Conservation (phyloP, 2,329 filamentous ascomycete species). For the Hirsutella thompsonii region DNA sequence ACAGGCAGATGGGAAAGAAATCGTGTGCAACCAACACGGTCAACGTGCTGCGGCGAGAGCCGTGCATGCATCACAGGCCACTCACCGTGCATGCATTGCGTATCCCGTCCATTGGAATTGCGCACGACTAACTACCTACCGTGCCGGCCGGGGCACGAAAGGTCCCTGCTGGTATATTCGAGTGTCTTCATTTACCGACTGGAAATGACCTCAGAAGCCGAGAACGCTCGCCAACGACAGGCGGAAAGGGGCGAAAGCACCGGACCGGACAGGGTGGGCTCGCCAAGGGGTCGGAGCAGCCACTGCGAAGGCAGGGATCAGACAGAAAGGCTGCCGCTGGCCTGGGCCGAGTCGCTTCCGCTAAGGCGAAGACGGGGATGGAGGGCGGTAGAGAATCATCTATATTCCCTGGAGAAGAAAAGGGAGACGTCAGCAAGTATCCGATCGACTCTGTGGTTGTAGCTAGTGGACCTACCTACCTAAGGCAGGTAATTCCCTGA, state of each 20-base stretch:
- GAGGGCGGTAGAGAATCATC: too few relatives aligned
- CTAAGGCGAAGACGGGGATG: too few relatives aligned
- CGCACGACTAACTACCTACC: not conserved
- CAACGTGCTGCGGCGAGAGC: not conserved
- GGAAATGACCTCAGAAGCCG: not conserved
- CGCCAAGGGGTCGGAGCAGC: not conserved
- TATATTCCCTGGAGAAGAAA: too few relatives aligned
- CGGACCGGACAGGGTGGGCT: not conserved
- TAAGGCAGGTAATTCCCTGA: too few relatives aligned
- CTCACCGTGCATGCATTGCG: too few relatives aligned
- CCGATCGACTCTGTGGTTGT: too few relatives aligned
- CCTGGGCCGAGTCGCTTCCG: too few relatives aligned
- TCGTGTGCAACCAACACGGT: not conserved
- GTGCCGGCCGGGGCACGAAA: not conserved
- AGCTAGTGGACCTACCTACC: too few relatives aligned
- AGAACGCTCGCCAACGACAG: not conserved
- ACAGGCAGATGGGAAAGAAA: not conserved
- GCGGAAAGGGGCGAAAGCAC: not conserved
- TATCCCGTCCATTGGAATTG: too few relatives aligned
- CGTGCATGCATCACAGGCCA: too few relatives aligned
- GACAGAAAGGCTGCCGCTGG: too few relatives aligned
- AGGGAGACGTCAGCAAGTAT: too few relatives aligned
- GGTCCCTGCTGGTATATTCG: not conserved
- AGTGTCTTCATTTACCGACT: not conserved
- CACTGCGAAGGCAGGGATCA: not conserved